Conservation (phyloP, 225 moss, liverwort and hornwort genomes). For the Polytrichum commune region DNA sequence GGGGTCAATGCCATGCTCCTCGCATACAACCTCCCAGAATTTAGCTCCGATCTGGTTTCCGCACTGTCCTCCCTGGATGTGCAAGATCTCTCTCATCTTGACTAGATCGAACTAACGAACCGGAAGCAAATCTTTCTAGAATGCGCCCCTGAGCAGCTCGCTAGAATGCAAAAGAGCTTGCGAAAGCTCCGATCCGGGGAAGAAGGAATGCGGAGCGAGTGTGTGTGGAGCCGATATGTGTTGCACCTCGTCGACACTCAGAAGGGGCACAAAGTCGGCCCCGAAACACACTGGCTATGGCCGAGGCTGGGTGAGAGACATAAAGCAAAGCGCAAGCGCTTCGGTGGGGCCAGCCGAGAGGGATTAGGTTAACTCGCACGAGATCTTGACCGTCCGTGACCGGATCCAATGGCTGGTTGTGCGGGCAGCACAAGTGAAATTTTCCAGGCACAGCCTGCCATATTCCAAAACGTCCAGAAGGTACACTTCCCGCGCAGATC, state of each 20-base stretch:
- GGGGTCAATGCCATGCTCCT: constrained; percentile 49
- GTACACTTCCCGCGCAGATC: constrained; percentile 6
- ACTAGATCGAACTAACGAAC: neutral
- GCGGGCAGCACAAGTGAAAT: neutral
- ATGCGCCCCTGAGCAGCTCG: neutral
- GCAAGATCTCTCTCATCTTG: constrained; percentile 42
- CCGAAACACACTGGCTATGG: neutral
- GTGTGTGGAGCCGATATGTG: neutral
- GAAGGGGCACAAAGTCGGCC: neutral
- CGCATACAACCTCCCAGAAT: constrained; percentile 50
- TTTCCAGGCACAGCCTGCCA: neutral
- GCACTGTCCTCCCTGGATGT: constrained; percentile 45
- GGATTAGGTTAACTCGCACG: neutral
- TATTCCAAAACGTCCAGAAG: neutral
- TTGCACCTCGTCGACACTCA: neutral
- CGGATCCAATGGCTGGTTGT: neutral
- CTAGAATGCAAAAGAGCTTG: neutral
- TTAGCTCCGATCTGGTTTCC: constrained; percentile 55
- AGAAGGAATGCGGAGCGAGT: neutral
- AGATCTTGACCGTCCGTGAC: neutral
- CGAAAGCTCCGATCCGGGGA: neutral
- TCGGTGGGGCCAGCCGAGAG: neutral
- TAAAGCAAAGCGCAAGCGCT: neutral
- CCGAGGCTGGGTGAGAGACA: neutral
- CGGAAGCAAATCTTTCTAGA: neutral